Conservation (phyloP, 352 stramenopile genomes). For the Phytophthora sp. region DNA sequence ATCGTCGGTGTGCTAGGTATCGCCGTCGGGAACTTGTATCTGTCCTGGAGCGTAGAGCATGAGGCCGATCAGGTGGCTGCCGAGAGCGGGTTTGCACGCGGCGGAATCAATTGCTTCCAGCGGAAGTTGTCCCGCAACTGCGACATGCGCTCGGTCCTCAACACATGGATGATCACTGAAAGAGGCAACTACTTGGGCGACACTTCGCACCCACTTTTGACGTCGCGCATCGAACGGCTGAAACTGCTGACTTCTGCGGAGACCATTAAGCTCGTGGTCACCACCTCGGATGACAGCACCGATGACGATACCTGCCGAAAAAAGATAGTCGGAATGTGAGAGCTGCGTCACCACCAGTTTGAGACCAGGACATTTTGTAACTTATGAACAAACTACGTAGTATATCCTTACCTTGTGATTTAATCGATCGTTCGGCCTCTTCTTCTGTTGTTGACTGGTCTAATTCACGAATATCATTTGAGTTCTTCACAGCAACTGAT, state of each 20-base stretch:
- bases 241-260: conserved; percentile 46
- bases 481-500: no score
- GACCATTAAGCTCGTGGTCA: conserved; percentile 14
- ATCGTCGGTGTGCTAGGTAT: conserved; percentile 54
- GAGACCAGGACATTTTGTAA: conserved; percentile 18
- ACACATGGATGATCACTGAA: conserved; percentile 78
- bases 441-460: no score
- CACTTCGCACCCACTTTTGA: conserved; percentile 76
- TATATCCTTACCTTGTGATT: background rate
- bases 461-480: no score
- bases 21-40: conserved; percentile 59
- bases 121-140: conserved; percentile 79
- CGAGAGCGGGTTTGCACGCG: conserved; percentile 63
- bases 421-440: no score
- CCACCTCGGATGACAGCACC: conserved; percentile 16
- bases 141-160: conserved; percentile 60
- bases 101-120: conserved; percentile 81
- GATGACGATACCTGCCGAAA: conserved; percentile 17
- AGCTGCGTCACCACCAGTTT: conserved; percentile 6
- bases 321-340: background rate
- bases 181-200: conserved; percentile 85
- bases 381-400: conserved; percentile 25
- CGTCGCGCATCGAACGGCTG: conserved; percentile 73
- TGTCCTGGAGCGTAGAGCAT: conserved; percentile 85
- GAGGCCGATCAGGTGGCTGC: conserved; percentile 80